Base-by-base conservation (phyloP, 1,284 basidiomycete species). In the Ceratobasidium sp. region DNA sequence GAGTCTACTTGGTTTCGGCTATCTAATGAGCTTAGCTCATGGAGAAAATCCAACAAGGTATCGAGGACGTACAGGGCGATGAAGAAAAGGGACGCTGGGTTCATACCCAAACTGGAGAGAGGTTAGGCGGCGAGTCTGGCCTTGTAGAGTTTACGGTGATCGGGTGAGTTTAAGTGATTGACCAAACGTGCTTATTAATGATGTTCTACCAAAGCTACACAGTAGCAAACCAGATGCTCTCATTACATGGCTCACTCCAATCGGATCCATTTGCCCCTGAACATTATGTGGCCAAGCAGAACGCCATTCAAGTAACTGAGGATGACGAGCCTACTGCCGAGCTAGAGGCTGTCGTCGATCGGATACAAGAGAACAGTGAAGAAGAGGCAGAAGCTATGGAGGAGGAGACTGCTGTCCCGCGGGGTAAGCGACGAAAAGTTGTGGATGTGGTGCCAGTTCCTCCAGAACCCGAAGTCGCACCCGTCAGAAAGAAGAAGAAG, bases 171-270 rank as follows among this genome's bases (percentile, higher is more conserved):
- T 4, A 57, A 21, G 36, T 8, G 10, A 28, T 39, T n/a, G 28
- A 16, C 21, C 4, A 53, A 23, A 18, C 12, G 30, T 74, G 46
- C 34, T 41, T 55, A 28, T 53, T 72, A 28, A 53, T 3, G 26
- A 53, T 26, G 9, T 52, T 43, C 30, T 32, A 2, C 5, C 1
- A 52, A 26, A 97, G 96, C 34, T 80, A 98, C 74, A 97, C 93
- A 8, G 88, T 98, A 59, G 93, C 95, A 48, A 97, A 98, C 78
- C 91, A 97, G 77, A 97, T 98, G 92, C 84, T 99, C 16, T 97
- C 95, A 0, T 83, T 98, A 16, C 87, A 94, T 32, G 97, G 96
- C 10, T 98, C 97, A 0, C 85, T 99, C 74, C 91, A 97, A 73
- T 78, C 83, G 0, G 90, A 96, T 77, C 96, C 96, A 0, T 93